Base-by-base conservation (phyloP, 306 rosid species). In the Corylus avellana region DNA sequence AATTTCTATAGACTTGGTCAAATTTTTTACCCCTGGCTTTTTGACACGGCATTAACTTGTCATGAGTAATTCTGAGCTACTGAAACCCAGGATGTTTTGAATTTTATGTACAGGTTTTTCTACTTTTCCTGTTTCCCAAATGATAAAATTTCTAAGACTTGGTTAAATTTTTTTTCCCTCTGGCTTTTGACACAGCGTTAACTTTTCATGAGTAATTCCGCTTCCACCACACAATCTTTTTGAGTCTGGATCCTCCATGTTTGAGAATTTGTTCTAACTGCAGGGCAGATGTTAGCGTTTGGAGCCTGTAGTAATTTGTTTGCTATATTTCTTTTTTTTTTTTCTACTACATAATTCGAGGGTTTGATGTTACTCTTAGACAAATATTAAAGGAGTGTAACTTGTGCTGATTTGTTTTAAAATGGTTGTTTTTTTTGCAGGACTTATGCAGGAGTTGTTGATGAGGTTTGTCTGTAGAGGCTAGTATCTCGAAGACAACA, bases 401-500 rank as follows among this genome's bases (percentile, higher is more conserved):
- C 42, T 74, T 62, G 69, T 58, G 39, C 12, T 14, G 35, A 17
- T 59, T 5, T 54, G 32, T n/a, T 3, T 39, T 42, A 35, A 27
- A 27, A 37, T 25, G 25, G 25, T 9, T 13, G 5, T n/a, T 29
- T 0, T 2, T 18, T 1, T 48, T 16, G 4, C 35, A 7, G 37
- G 39, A 37, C n/a, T 39, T 67, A 37, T 73, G 67, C 57, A 72
- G 63, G 72, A 76, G 13, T 75, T 54, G 47, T 70, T n/a, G 10
- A 48, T 12, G 54, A 57, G 22, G 14, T 3, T 57, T 27, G 18
- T 62, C 47, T 32, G n/a, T 35, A 47, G 42, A 57, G 78, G 57
- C 14, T 75, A 1, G 25, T 32, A 75, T 35, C 59, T 63, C 72
- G 75, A 56, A 73, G 29, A 44, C 74, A 84, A 71, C 35, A 72